phyloP scores from a whole-genome alignment of 768 basidiomycete species.

The Collybiopsis luxurians region DNA sequence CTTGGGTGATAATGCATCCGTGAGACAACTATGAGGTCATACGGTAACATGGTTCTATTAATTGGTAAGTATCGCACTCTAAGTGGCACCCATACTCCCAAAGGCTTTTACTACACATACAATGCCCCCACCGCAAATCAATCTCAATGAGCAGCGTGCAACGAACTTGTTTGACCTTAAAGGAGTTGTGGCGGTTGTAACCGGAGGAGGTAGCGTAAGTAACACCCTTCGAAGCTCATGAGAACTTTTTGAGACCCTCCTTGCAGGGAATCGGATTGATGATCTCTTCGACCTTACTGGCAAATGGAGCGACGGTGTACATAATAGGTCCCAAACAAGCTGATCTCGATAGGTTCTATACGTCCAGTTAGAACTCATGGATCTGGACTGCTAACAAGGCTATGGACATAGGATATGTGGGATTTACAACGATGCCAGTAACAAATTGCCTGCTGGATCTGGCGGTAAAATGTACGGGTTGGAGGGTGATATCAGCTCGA shows the following conservation, averaged over 20 bases:
- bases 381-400: no score
- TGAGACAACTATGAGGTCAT: neutral
- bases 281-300: slow-evolving; percentile 43
- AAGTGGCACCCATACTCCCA: no score
- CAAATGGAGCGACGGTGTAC: slow-evolving; percentile 48
- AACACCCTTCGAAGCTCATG: no score
- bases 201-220: slow-evolving; percentile 41
- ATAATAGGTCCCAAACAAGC: slow-evolving; percentile 41
- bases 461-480: slow-evolving; percentile 38
- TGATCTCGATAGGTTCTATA: slow-evolving; percentile 41
- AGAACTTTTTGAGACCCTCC: no score
- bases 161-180: slow-evolving; percentile 39
- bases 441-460: slow-evolving; percentile 13
- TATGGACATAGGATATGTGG: slow-evolving; percentile 24
- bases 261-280: slow-evolving; percentile 49
- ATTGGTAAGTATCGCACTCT: no score
- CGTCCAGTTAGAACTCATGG: no score
- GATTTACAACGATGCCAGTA: slow-evolving; percentile 35
- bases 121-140: neutral
- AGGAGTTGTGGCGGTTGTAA: slow-evolving; percentile 44
- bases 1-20: no score
- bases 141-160: slow-evolving; percentile 31
- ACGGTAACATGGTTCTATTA: no score
- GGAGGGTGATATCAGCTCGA: slow-evolving; percentile 37
- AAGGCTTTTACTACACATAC: no score